These are phyloP conservation scores for Amesomyces nigricolor DNA, from an alignment of 2,329 filamentous ascomycete species.

Conservation along the genomic window DNA sequence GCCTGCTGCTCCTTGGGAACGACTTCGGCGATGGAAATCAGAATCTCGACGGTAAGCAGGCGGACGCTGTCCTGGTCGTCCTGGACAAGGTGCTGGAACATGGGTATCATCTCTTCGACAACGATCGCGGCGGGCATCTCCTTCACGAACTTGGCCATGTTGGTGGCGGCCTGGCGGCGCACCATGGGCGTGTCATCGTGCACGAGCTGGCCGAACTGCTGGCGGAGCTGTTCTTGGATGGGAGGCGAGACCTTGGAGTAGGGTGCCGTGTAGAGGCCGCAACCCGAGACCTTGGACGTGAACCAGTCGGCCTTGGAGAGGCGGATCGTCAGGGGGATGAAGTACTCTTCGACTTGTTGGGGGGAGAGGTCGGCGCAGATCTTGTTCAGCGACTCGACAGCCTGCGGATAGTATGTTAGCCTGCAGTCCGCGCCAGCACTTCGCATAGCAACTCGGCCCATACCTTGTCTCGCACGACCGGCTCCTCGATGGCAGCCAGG, in stretches of 20 bases:
- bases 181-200: constrained; percentile 99
- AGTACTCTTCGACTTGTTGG: constrained; percentile 92
- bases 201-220: constrained; percentile 87
- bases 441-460: constrained; percentile 9
- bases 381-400: constrained; percentile 98
- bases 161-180: constrained; percentile 90
- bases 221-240: constrained; percentile 85
- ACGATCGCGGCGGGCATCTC: constrained; percentile 89
- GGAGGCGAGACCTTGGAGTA: constrained; percentile 84
- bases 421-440: neutral
- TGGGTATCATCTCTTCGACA: constrained; percentile 97
- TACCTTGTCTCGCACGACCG: constrained; percentile 96
- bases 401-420: constrained; percentile 46
- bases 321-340: constrained; percentile 90
- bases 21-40: constrained; percentile 93
- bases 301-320: constrained; percentile 99
- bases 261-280: constrained; percentile 86
- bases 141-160: constrained; percentile 95
- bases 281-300: constrained; percentile 97
- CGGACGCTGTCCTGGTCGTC: constrained; percentile 98
- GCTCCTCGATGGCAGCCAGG: constrained; percentile 95
- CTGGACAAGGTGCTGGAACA: constrained; percentile 93
- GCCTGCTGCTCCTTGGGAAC: constrained; percentile 98
- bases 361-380: constrained; percentile 90
- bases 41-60: constrained; percentile 88